Evolutionary conservation across 1,139 yeast species (phyloP), one percentile per base, ranked within the genome.

Genomic region (Hemisphaericaspora lyxosophila): DNA sequence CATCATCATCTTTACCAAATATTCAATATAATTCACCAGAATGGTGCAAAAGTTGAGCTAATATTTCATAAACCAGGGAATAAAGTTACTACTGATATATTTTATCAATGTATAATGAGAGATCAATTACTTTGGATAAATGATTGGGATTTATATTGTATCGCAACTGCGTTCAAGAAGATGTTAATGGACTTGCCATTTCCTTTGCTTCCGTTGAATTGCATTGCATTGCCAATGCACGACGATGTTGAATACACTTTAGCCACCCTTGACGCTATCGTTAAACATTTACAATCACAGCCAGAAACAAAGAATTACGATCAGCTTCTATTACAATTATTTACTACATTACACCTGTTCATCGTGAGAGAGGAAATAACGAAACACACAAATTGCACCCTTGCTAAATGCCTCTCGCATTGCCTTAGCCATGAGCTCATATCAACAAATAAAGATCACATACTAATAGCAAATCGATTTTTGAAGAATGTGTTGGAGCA

Each of bases 71-170:
- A 69, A 47, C 85, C 85, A 0, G 85, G 85, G 0, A 75, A 78
- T 40, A 75, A 71, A 45, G 54, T 64, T 36, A 73, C 66, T 49
- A 66, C 80, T 4, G 74, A 71, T 38, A 70, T 80, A 11, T 58
- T 80, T 30, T 60, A 65, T 41, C 73, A 73, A 44, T 75, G 83
- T 35, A 73, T 80, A 24, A 70, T 68, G 37, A 61, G 85, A 43
- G 78, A 78, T 52, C 78, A 70, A 64, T 62, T 62, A 56, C 67
- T 64, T 44, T 80, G 68, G 82, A 78, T 67, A 44, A 80, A 60
- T 64, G 85, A 55, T 70, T 80, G 85, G 85, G 82, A 79, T 53
- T 60, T 80, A 35, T 75, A 77, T 52, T 75, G 81, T 35, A 69
- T 80, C 37, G 78, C 79, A 6, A 68, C 82, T 0, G 65, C 73